Conservation (phyloP, 2,329 filamentous ascomycete species). For the Xylariaceae sp. region DNA sequence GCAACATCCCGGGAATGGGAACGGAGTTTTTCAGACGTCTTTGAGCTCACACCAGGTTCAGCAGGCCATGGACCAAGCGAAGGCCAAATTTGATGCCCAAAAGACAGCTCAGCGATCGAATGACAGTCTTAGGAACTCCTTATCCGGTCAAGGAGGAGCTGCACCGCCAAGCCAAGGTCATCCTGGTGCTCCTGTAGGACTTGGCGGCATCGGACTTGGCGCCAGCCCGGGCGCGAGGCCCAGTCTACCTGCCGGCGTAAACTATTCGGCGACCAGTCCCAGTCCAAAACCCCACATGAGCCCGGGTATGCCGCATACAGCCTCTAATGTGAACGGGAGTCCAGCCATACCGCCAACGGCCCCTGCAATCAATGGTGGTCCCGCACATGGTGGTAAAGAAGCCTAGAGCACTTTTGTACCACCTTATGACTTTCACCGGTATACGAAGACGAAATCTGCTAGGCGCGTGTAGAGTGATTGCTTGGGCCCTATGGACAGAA, state of each 20-base stretch:
- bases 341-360: constrained; percentile 10
- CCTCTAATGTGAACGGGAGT: constrained; percentile 20
- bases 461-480: no score
- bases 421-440: no score
- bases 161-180: constrained; percentile 15
- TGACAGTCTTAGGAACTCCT: constrained; percentile 21
- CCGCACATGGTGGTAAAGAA: constrained; percentile 17
- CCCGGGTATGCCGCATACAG: constrained; percentile 10
- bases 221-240: constrained; percentile 18
- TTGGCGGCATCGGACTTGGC: constrained; percentile 27
- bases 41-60: constrained; percentile 26
- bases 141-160: constrained; percentile 9
- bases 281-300: constrained; percentile 21
- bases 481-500: no score
- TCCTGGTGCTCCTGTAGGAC: constrained; percentile 25
- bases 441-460: no score
- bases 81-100: constrained; percentile 26
- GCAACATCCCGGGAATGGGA: constrained; percentile 5
- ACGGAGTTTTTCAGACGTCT: constrained; percentile 25
- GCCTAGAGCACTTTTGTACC: constrained; percentile 17
- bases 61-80: constrained; percentile 30
- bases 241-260: constrained; percentile 16
- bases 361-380: constrained; percentile 14
- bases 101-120: constrained; percentile 23
- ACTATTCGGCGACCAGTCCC: constrained; percentile 20